Conservation (phyloP, 176 grass and related monocot genomes). For the Ampelocalamus luodianensis region DNA sequence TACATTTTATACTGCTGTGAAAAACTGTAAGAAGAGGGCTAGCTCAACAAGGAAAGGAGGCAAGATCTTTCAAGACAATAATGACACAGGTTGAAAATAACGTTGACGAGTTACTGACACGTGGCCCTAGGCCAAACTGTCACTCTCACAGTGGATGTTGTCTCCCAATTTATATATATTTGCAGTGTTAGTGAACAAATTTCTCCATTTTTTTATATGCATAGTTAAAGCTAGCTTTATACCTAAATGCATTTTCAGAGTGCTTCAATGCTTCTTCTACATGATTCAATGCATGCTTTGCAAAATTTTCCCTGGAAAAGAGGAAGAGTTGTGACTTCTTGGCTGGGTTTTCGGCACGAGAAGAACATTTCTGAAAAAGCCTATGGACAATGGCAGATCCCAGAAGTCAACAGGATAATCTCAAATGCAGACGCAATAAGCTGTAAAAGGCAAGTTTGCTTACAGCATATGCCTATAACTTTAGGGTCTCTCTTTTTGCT, state of each 20-base stretch:
- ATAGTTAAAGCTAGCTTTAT: background rate
- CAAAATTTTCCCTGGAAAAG: background rate
- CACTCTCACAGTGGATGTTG: too few species aligned
- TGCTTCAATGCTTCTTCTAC: too few species aligned
- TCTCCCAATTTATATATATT: background rate
- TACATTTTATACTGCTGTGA: background rate
- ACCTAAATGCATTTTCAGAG: background rate
- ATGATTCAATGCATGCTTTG: background rate
- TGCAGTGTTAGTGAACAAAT: background rate
- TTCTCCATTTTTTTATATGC: background rate
- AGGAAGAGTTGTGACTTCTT: background rate
- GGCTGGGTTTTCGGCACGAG: constrained; percentile 18
- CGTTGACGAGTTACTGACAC: background rate
- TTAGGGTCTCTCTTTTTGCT: constrained; percentile 26
- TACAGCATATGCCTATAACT: constrained; percentile 37
- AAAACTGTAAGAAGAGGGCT: background rate
- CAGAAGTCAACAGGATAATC: constrained; percentile 36
- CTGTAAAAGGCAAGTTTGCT: constrained; percentile 24
- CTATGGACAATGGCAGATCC: constrained; percentile 16
- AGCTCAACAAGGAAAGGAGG: background rate
- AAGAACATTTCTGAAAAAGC: constrained; percentile 29
- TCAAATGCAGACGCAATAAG: constrained; percentile 44
- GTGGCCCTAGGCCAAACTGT: background rate
- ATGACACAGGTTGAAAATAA: background rate
- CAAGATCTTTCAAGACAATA: background rate